Conservation (phyloP, 805 yeast genomes). For the Yamadazyma ubonensis region DNA sequence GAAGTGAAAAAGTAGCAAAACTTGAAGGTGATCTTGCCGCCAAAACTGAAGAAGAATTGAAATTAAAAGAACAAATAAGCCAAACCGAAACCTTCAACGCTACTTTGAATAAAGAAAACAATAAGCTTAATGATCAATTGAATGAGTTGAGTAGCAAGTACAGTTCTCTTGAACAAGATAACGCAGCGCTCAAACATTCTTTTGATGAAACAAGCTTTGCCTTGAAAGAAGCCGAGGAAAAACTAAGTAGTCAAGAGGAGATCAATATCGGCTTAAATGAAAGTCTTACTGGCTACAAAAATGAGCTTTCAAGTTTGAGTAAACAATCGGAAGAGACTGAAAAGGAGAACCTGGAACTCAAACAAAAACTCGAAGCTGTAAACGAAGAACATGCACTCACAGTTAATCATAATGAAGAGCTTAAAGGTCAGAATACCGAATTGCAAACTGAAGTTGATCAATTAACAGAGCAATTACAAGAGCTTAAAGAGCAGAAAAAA, state of each 20-base stretch:
- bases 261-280: too few species aligned
- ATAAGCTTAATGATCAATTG: conserved; percentile 9
- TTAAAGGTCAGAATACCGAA: too few species aligned
- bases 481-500: neutral
- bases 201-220: neutral
- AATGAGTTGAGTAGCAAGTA: conserved; percentile 7
- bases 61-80: neutral
- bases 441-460: too few species aligned
- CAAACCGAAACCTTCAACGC: conserved; percentile 3
- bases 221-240: neutral
- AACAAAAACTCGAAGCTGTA: neutral
- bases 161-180: conserved; percentile 2
- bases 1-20: neutral
- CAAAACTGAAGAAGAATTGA: neutral
- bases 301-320: too few species aligned
- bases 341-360: neutral
- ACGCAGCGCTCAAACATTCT: neutral
- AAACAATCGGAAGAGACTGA: too few species aligned
- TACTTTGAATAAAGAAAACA: conserved; percentile 10
- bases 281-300: too few species aligned
- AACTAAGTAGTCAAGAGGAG: conserved; percentile 1
- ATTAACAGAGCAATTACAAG: too few species aligned
- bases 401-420: too few species aligned
- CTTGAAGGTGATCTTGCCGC: neutral
- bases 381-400: too few species aligned